These are phyloP conservation scores for Lactarius vividus DNA, from an alignment of 768 basidiomycete species.

Conservation along the genomic window DNA sequence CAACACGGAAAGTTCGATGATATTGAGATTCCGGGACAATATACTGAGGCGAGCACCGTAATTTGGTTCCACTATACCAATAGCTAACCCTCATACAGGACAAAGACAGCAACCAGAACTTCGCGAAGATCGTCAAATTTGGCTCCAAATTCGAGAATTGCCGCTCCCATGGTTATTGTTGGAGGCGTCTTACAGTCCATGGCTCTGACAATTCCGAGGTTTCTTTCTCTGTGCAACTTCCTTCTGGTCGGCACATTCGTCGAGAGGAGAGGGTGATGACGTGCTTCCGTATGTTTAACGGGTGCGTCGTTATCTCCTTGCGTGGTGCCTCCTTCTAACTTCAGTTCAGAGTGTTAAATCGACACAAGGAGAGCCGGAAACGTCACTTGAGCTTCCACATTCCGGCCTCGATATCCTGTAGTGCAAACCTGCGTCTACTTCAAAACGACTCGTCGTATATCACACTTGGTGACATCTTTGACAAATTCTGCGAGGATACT, in stretches of 20 bases:
- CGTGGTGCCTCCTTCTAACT: constrained; percentile 2
- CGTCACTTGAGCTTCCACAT: constrained; percentile 90
- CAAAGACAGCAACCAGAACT: constrained; percentile 90
- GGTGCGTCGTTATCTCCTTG: constrained; percentile 42
- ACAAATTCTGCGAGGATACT: constrained; percentile 74
- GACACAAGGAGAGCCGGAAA: constrained; percentile 91
- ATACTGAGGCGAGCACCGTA: constrained; percentile 69
- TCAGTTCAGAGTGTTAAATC: constrained; percentile 64
- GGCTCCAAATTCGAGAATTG: constrained; percentile 88
- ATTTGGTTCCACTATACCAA: background rate
- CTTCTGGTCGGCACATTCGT: constrained; percentile 78
- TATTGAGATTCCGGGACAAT: constrained; percentile 98
- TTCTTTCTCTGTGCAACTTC: constrained; percentile 88
- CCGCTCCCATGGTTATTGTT: constrained; percentile 80
- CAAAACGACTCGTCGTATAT: constrained; percentile 92
- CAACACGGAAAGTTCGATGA: constrained; percentile 97
- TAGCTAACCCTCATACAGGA: constrained; percentile 51
- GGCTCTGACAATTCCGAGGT: constrained; percentile 89
- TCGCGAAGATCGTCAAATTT: constrained; percentile 88
- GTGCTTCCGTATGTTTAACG: constrained; percentile 91
- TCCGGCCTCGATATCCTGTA: constrained; percentile 81
- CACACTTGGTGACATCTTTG: constrained; percentile 90
- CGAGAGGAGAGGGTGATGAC: constrained; percentile 93
- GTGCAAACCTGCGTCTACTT: constrained; percentile 77
- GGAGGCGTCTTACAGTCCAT: constrained; percentile 86